phyloP scores from a whole-genome alignment of 1,139 yeast genomes.

The Diutina catenulata region DNA sequence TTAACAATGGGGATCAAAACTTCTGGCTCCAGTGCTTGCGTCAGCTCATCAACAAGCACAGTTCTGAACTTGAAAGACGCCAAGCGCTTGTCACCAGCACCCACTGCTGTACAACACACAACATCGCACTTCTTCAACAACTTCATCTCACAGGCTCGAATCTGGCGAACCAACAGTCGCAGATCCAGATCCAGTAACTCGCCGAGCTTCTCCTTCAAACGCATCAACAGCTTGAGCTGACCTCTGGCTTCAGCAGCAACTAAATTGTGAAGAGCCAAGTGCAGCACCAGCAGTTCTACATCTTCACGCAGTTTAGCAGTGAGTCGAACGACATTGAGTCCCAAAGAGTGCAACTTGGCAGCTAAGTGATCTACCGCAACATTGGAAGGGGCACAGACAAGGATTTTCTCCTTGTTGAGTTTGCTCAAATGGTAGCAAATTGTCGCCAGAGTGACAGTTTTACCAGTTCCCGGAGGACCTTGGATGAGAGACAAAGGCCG shows the following conservation, averaged over 20 bases:
- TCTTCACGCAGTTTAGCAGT: conserved; percentile 75
- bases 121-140: conserved; percentile 58
- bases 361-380: conserved; percentile 93
- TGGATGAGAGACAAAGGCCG: conserved; percentile 79
- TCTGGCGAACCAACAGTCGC: background rate
- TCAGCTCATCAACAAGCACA: conserved; percentile 82
- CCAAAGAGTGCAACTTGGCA: conserved; percentile 50
- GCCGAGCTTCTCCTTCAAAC: conserved; percentile 53
- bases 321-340: conserved; percentile 65
- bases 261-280: conserved; percentile 40
- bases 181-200: background rate
- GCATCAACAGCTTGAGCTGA: conserved; percentile 46
- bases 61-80: conserved; percentile 47
- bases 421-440: conserved; percentile 68
- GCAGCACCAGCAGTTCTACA: conserved; percentile 49
- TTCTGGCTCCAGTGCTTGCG: conserved; percentile 93
- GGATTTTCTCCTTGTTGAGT: conserved; percentile 32
- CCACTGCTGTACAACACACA: conserved; percentile 85
- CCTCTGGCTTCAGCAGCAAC: conserved; percentile 38
- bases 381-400: conserved; percentile 93
- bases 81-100: conserved; percentile 72
- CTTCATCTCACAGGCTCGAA: conserved; percentile 33
- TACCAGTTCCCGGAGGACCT: conserved; percentile 99
- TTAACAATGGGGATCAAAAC: conserved; percentile 78
- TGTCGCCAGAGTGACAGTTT: conserved; percentile 88